phyloP scores from a whole-genome alignment of 2,329 filamentous ascomycete genomes.

The Colletotrichum karsti region DNA sequence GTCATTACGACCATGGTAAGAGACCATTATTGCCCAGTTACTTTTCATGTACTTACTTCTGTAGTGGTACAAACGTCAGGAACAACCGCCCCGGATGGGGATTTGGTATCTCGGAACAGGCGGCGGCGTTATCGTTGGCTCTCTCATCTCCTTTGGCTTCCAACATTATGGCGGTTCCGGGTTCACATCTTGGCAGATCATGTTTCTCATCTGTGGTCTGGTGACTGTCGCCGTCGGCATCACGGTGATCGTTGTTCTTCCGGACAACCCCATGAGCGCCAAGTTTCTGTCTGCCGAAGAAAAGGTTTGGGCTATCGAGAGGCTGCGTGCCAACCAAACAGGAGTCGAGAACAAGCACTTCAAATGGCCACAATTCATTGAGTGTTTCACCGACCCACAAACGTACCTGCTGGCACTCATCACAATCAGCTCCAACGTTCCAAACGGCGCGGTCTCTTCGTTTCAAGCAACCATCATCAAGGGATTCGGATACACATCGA shows the following conservation, averaged over 20 bases:
- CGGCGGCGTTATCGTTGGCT: conserved; percentile 63
- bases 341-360: conserved; percentile 79
- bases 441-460: conserved; percentile 69
- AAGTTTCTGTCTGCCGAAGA: conserved; percentile 69
- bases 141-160: conserved; percentile 63
- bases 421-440: conserved; percentile 69
- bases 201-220: conserved; percentile 71
- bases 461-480: conserved; percentile 72
- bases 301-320: conserved; percentile 73
- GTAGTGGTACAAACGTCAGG: conserved; percentile 54
- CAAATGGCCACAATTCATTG: conserved; percentile 71
- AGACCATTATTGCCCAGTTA: too few relatives aligned
- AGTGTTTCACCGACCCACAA: conserved; percentile 57
- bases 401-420: conserved; percentile 69
- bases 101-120: conserved; percentile 74
- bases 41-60: neutral
- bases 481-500: conserved; percentile 69
- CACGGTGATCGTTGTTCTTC: conserved; percentile 64
- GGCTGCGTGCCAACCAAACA: conserved; percentile 78
- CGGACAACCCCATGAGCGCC: conserved; percentile 64
- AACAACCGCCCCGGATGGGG: conserved; percentile 70
- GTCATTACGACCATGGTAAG: conserved; percentile 51
- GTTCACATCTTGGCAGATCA: conserved; percentile 50
- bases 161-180: conserved; percentile 54
- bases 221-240: conserved; percentile 67